These are phyloP conservation scores for Rubus parviflorus DNA, from an alignment of 306 rosid genomes.

Conservation along the genomic window DNA sequence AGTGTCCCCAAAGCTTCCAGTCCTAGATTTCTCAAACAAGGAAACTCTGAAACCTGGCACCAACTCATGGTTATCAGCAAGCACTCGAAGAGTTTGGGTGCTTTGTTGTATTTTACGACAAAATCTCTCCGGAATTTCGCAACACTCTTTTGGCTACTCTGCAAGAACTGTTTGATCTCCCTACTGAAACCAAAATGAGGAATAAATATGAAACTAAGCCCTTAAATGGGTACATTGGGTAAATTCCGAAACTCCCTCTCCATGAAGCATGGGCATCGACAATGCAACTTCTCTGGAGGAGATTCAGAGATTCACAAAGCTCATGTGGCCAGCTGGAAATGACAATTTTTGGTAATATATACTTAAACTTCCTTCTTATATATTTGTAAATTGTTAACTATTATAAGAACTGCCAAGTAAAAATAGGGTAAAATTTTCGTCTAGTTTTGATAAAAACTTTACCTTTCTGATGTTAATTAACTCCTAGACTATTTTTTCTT, in stretches of 20 bases:
- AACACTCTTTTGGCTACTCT: conserved; percentile 19
- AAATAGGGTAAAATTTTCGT: too few relatives aligned
- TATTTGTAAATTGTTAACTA: background rate
- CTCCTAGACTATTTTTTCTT: background rate
- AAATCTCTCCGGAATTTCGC: conserved; percentile 18
- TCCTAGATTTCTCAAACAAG: conserved; percentile 33
- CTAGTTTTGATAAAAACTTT: background rate
- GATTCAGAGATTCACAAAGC: conserved; percentile 32
- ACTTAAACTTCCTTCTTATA: background rate
- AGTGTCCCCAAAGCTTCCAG: conserved; percentile 32
- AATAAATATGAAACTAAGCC: conserved; percentile 43
- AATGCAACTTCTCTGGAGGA: conserved; percentile 34
- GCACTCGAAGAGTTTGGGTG: conserved; percentile 51
- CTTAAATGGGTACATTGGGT: conserved; percentile 48
- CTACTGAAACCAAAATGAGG: conserved; percentile 40
- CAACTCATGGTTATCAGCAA: conserved; percentile 21
- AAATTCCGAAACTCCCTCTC: conserved; percentile 41
- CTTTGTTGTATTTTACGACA: conserved; percentile 30
- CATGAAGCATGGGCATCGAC: conserved; percentile 57
- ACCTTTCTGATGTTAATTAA: background rate
- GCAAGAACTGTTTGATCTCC: conserved; percentile 39
- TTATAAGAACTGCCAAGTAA: too few relatives aligned
- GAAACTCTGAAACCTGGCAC: conserved; percentile 31
- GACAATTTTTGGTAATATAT: conserved; percentile 33
- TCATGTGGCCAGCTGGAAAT: conserved; percentile 54